Conservation (phyloP, 192 early-diverging fungal genomes). For the Coemansia brasiliensis region DNA sequence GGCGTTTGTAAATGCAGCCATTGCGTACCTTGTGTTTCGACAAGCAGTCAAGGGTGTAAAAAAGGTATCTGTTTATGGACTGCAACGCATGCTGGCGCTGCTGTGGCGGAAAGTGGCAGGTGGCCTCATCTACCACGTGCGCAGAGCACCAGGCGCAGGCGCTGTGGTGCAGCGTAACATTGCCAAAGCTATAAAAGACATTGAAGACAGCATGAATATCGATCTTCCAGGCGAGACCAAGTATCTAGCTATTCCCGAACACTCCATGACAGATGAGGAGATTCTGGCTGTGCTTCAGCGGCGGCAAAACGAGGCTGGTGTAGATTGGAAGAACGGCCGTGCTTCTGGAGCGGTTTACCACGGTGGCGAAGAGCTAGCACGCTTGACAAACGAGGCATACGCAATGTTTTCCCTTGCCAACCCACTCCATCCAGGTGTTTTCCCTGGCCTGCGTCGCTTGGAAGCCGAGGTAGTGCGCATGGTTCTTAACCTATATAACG, state of each 20-base stretch:
- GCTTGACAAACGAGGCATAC: constrained; percentile 77
- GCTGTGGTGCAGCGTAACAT: constrained; percentile 73
- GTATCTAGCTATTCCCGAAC: constrained; percentile 65
- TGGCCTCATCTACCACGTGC: constrained; percentile 28
- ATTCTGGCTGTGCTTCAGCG: constrained; percentile 64
- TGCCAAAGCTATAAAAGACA: constrained; percentile 72
- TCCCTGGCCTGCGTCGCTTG: constrained; percentile 92
- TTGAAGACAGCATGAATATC: constrained; percentile 74
- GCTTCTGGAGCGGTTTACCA: constrained; percentile 93
- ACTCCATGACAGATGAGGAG: constrained; percentile 63
- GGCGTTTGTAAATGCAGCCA: constrained; percentile 36
- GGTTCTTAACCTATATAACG: constrained; percentile 88
- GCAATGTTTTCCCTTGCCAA: constrained; percentile 80
- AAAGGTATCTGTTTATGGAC: constrained; percentile 38
- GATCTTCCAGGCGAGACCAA: constrained; percentile 63
- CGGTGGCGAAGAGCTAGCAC: constrained; percentile 79
- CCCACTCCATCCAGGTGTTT: constrained; percentile 93
- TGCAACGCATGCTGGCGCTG: constrained; percentile 19
- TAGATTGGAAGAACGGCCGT: constrained; percentile 83
- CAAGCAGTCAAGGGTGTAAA: constrained; percentile 27
- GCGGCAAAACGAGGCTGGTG: constrained; percentile 60
- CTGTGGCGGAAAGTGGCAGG: constrained; percentile 39
- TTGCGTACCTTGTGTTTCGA: constrained; percentile 46
- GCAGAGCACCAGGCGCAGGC: constrained; percentile 57
- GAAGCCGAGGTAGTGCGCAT: constrained; percentile 94